Evolutionary conservation across 495 filamentous ascomycete species (phyloP).

Genomic region (Lasiosphaeria ovina): DNA sequence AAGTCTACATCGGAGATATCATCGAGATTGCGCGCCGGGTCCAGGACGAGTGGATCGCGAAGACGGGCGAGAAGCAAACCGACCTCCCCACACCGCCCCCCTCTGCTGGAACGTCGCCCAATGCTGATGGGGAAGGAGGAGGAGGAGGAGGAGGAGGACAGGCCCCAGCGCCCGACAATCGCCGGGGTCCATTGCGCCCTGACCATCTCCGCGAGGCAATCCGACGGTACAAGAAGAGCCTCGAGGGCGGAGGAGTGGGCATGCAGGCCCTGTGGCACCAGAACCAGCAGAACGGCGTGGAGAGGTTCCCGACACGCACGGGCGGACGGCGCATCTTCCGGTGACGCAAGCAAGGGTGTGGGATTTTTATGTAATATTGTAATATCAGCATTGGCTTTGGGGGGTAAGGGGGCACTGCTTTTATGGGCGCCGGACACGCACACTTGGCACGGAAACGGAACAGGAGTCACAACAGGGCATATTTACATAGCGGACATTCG

Average conservation of each 20-base stretch:
- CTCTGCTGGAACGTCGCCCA: slow-evolving; percentile 14
- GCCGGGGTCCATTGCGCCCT: slow-evolving; percentile 69
- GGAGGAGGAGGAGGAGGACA: neutral
- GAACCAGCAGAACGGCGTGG: slow-evolving; percentile 58
- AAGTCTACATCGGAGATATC: slow-evolving; percentile 80
- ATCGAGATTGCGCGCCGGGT: slow-evolving; percentile 77
- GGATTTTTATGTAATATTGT: too few relatives aligned
- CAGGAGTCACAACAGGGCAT: neutral
- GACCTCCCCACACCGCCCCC: slow-evolving; percentile 37
- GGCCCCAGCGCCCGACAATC: neutral
- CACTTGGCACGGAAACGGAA: neutral
- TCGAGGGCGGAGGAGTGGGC: slow-evolving; percentile 70
- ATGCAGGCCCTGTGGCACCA: slow-evolving; percentile 67
- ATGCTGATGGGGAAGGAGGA: neutral
- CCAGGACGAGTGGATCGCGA: slow-evolving; percentile 72
- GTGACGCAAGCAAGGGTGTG: slow-evolving; percentile 32
- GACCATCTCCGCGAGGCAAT: slow-evolving; percentile 80
- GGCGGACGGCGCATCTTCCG: slow-evolving; percentile 65
- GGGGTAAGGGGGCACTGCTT: neutral
- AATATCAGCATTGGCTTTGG: too few relatives aligned
- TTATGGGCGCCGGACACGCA: neutral
- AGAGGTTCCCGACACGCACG: slow-evolving; percentile 58
- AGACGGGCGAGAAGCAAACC: slow-evolving; percentile 48
- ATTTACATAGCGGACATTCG: neutral
- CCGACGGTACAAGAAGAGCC: slow-evolving; percentile 65